Evolutionary conservation across 345 rosid genomes (phyloP).

Genomic region (Leavenworthia alabamica): DNA sequence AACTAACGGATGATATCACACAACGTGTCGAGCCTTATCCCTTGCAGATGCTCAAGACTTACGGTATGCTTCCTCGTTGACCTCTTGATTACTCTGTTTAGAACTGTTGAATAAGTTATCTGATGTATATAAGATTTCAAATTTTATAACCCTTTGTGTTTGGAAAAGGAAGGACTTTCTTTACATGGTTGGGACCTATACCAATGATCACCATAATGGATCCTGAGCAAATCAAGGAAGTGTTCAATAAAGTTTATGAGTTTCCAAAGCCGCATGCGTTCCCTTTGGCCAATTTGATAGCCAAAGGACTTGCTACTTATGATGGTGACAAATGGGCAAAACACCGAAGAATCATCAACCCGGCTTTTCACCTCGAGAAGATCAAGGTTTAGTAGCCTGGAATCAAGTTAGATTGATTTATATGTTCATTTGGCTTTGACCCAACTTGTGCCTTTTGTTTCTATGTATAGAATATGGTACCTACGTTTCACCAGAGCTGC

Average conservation of each 20-base stretch:
- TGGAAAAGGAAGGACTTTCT: conserved; percentile 37
- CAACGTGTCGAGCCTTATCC: conserved; percentile 23
- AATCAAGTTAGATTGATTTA: background rate
- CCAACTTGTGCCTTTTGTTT: background rate
- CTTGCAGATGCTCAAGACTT: conserved; percentile 15
- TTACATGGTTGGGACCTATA: conserved; percentile 39
- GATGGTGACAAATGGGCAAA: conserved; percentile 48
- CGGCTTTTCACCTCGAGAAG: too few species aligned
- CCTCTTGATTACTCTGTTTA: background rate
- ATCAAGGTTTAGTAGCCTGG: too few species aligned
- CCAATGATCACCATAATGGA: conserved; percentile 37
- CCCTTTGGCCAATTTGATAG: conserved; percentile 15
- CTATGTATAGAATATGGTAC: conserved; percentile 7
- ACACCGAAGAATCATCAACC: too few species aligned
- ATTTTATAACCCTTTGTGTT: too few species aligned
- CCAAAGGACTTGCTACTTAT: conserved; percentile 12
- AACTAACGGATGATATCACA: conserved; percentile 18
- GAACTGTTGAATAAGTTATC: background rate
- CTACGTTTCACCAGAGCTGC: too few species aligned
- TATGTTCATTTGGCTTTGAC: background rate
- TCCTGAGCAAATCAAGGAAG: conserved; percentile 39
- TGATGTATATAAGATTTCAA: too few species aligned
- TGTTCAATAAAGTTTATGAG: too few species aligned
- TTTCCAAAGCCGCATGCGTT: conserved; percentile 25
- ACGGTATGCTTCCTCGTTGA: conserved; percentile 8